Conservation (phyloP, 805 yeast species). For the Hanseniaspora thailandica region DNA sequence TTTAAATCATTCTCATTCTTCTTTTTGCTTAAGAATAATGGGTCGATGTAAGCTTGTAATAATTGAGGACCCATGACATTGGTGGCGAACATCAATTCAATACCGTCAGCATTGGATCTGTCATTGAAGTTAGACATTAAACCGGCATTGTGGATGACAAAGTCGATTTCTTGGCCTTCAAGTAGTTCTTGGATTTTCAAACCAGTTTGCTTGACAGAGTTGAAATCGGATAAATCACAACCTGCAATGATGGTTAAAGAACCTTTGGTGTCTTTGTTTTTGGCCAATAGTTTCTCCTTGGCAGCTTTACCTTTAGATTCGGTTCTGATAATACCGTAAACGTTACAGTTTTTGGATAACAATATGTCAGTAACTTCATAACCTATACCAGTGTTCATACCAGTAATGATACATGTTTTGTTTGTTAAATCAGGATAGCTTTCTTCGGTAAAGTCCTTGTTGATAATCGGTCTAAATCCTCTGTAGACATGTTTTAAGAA, state of each 20-base stretch:
- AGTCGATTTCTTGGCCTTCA: constrained; percentile 22
- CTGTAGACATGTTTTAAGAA: constrained; percentile 19
- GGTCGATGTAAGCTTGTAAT: constrained; percentile 31
- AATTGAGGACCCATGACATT: constrained; percentile 32
- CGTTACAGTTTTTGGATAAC: constrained; percentile 29
- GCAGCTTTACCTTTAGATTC: constrained; percentile 28
- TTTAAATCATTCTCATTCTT: constrained; percentile 21
- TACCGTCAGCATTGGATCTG: constrained; percentile 28
- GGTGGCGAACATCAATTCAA: constrained; percentile 31
- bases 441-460: constrained; percentile 23
- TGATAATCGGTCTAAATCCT: constrained; percentile 24
- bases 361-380: constrained; percentile 22
- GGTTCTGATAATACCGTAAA: constrained; percentile 28
- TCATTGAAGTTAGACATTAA: constrained; percentile 26
- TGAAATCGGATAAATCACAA: constrained; percentile 33
- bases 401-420: constrained; percentile 33
- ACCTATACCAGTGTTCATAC: constrained; percentile 33
- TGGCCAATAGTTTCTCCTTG: constrained; percentile 23
- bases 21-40: constrained; percentile 26
- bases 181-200: constrained; percentile 17
- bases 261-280: constrained; percentile 23
- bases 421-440: constrained; percentile 31
- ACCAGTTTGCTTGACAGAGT: constrained; percentile 27
- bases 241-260: constrained; percentile 22
- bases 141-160: constrained; percentile 32